Conservation (phyloP, 1,284 basidiomycete genomes). For the Ganoderma leucocontextum region DNA sequence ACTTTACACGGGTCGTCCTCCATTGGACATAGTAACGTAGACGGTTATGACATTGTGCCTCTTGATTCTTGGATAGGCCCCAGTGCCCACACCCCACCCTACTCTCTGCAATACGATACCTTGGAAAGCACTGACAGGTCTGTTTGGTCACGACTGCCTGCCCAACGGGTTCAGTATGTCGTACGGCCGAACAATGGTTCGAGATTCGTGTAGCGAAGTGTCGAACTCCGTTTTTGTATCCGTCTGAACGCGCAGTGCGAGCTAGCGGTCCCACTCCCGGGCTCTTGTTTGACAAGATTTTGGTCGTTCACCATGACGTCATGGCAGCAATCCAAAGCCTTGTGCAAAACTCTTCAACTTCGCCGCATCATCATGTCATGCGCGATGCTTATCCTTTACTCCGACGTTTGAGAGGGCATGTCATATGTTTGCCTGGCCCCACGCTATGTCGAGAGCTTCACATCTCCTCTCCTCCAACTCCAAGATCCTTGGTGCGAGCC, state of each 20-base stretch:
- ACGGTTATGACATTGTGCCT: conserved; percentile 34
- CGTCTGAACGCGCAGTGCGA: too few relatives aligned
- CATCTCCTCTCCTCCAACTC: too few relatives aligned
- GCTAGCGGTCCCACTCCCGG: too few relatives aligned
- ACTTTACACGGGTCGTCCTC: conserved; percentile 27
- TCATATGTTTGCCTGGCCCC: too few relatives aligned
- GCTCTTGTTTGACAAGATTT: too few relatives aligned
- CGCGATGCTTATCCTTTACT: too few relatives aligned
- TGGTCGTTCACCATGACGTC: not conserved
- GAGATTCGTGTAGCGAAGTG: not conserved
- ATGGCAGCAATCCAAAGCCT: not conserved
- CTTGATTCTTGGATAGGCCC: conserved; percentile 13
- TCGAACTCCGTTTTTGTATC: not conserved
- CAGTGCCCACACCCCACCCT: conserved; percentile 14
- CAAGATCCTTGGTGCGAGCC: too few relatives aligned
- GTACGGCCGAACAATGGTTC: not conserved
- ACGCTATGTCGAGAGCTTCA: too few relatives aligned
- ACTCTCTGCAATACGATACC: conserved; percentile 30
- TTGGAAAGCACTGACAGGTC: conserved; percentile 8
- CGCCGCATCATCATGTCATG: too few relatives aligned
- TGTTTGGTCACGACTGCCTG: not conserved
- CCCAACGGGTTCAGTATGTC: not conserved
- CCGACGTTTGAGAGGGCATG: too few relatives aligned
- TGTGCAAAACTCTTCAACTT: too few relatives aligned
- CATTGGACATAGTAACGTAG: conserved; percentile 38